phyloP scores from a whole-genome alignment of 2,329 filamentous ascomycete genomes.

The Ceratocystis destructans region DNA sequence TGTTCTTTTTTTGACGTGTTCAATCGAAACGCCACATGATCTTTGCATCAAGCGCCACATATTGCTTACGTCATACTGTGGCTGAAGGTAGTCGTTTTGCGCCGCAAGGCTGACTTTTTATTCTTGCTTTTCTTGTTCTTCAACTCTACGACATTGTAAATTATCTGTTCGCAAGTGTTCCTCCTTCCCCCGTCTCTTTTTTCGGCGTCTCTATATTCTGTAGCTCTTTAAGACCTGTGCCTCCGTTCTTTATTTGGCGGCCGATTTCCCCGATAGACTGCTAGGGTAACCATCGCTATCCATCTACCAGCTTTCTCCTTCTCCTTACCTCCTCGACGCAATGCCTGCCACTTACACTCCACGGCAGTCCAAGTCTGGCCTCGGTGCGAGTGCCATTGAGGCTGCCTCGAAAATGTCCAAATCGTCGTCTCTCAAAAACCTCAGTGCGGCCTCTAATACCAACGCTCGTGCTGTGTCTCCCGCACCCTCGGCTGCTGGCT shows the following conservation, averaged over 20 bases:
- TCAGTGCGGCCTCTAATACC: conserved; percentile 35
- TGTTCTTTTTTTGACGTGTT: too few relatives aligned
- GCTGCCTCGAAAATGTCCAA: conserved; percentile 51
- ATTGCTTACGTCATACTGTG: too few relatives aligned
- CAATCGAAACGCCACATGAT: too few relatives aligned
- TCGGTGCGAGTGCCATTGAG: conserved; percentile 22
- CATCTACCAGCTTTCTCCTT: not conserved
- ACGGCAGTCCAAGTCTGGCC: conserved; percentile 9
- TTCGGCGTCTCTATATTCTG: not conserved
- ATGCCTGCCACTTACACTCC: conserved; percentile 15
- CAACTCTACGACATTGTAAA: too few relatives aligned
- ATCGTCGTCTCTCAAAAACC: conserved; percentile 34
- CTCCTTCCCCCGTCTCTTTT: not conserved
- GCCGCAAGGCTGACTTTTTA: too few relatives aligned
- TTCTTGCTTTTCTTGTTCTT: too few relatives aligned
- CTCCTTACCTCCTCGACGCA: not conserved
- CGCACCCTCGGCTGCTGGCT: conserved; percentile 42
- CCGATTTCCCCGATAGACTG: not conserved
- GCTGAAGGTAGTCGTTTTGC: too few relatives aligned
- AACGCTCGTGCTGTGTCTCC: conserved; percentile 46
- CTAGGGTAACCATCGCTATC: too few relatives aligned
- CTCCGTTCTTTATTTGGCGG: not conserved
- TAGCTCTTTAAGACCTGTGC: not conserved
- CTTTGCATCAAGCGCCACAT: too few relatives aligned
- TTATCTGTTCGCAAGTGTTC: not conserved